A percentile compares a stretch with the other conserved stretches of the same genome.
Evolutionary conservation across 306 rosid genomes (phyloP).

Genomic region (Astragalus glycyphyllos): DNA sequence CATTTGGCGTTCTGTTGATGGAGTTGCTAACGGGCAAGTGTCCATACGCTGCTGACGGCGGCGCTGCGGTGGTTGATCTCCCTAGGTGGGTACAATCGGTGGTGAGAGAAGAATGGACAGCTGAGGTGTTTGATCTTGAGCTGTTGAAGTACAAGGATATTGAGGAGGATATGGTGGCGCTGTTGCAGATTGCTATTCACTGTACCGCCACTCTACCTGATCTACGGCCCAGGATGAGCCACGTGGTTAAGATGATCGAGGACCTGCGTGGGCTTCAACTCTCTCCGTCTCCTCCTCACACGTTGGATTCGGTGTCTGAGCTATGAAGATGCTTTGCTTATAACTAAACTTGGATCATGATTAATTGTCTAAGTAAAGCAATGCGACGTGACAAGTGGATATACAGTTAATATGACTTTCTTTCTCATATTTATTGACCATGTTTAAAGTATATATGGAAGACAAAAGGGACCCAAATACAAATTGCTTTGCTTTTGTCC

Average conservation of each 20-base stretch:
- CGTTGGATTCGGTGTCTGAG: slow-evolving; percentile 58
- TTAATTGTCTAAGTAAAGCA: background rate
- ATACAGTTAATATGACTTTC: background rate
- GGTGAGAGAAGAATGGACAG: slow-evolving; percentile 93
- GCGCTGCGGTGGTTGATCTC: slow-evolving; percentile 53
- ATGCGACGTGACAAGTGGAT: background rate
- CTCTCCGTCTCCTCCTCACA: slow-evolving; percentile 59
- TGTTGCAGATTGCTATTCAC: slow-evolving; percentile 70
- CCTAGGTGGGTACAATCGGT: slow-evolving; percentile 93
- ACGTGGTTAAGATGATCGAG: slow-evolving; percentile 80
- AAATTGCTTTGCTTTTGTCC: slow-evolving; percentile 11
- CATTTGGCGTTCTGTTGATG: slow-evolving; percentile 78
- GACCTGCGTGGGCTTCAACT: slow-evolving; percentile 71
- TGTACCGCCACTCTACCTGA: slow-evolving; percentile 64
- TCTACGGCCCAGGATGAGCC: slow-evolving; percentile 84
- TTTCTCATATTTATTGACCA: background rate
- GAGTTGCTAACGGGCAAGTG: slow-evolving; percentile 90
- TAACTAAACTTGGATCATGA: background rate
- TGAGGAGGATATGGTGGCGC: slow-evolving; percentile 92
- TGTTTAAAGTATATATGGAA: background rate
- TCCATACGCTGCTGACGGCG: slow-evolving; percentile 60
- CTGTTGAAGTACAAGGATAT: slow-evolving; percentile 87
- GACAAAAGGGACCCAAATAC: background rate
- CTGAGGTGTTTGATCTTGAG: slow-evolving; percentile 94
- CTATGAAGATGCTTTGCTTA: slow-evolving; percentile 61